These are phyloP conservation scores for Cordyceps farinosa DNA, from an alignment of 2,329 filamentous ascomycete genomes.

Conservation along the genomic window DNA sequence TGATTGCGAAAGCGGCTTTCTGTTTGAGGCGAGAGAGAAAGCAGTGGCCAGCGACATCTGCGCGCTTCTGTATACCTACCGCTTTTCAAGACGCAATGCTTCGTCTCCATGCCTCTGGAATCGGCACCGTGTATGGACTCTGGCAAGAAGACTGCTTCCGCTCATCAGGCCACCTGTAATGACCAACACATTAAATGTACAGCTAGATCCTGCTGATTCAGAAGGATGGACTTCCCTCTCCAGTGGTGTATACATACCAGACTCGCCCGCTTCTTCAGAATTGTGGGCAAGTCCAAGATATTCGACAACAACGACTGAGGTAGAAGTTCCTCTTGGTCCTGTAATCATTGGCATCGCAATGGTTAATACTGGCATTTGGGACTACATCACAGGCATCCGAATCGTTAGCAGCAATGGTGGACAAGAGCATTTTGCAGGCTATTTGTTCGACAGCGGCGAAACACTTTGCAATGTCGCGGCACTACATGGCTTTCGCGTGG, in stretches of 20 bases:
- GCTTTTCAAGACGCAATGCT: not conserved
- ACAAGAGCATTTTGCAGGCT: not conserved
- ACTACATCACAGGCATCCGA: conserved; percentile 2
- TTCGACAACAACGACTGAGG: not conserved
- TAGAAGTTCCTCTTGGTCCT: not conserved
- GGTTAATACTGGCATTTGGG: not conserved
- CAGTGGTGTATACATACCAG: not conserved
- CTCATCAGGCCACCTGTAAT: not conserved
- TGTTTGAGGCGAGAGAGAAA: not conserved
- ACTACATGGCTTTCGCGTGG: not conserved
- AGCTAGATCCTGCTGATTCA: not conserved
- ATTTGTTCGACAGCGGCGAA: not conserved
- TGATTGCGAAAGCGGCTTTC: not conserved
- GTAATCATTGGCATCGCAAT: not conserved
- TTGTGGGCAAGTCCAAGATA: not conserved
- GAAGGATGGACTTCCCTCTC: not conserved
- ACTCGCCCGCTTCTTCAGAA: too few relatives aligned
- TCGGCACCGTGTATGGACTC: not conserved
- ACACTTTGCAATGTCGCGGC: not conserved
- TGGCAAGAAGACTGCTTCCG: not conserved
- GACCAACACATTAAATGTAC: not conserved
- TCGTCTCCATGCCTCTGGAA: not conserved
- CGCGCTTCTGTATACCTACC: not conserved
- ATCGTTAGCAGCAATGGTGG: not conserved
- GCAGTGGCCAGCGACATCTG: not conserved